Conservation (phyloP, 2,329 filamentous ascomycete species). For the Pestalotiopsis sp. region DNA sequence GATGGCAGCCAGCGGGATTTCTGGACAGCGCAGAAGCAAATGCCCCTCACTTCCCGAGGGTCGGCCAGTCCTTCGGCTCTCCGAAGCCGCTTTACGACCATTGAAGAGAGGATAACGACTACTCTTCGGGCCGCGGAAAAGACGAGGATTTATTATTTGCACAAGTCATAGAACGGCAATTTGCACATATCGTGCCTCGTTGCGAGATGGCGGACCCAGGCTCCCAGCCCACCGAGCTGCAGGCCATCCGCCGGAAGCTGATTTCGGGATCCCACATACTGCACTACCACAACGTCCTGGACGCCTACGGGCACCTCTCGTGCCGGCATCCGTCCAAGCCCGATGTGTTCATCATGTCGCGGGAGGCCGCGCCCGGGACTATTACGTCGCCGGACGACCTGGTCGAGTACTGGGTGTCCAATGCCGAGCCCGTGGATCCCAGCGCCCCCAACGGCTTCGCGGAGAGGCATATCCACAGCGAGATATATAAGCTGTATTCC, state of each 20-base stretch:
- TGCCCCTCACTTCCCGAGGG: not conserved
- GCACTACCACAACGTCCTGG: conserved; percentile 51
- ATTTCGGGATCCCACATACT: conserved; percentile 55
- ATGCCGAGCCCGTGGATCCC: conserved; percentile 42
- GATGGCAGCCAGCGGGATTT: not conserved
- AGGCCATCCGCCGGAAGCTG: conserved; percentile 24
- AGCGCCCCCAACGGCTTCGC: conserved; percentile 38
- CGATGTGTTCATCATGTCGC: conserved; percentile 50
- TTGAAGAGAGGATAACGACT: not conserved
- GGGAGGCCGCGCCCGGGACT: conserved; percentile 47
- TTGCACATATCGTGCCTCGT: not conserved
- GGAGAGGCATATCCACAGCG: conserved; percentile 50
- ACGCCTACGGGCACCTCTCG: conserved; percentile 58
- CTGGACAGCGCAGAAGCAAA: not conserved
- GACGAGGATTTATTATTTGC: not conserved
- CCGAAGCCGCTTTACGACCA: not conserved
- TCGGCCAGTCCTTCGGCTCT: not conserved
- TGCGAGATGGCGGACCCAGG: not conserved
- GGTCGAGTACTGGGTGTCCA: conserved; percentile 45
- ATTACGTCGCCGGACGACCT: conserved; percentile 46
- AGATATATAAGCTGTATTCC: conserved; percentile 44
- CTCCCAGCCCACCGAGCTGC: conserved; percentile 5
- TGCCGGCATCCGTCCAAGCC: conserved; percentile 49
- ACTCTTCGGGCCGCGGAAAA: not conserved
- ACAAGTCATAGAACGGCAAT: not conserved